Evolutionary conservation across 345 rosid genomes (phyloP).

Genomic region (Syzygium grande): DNA sequence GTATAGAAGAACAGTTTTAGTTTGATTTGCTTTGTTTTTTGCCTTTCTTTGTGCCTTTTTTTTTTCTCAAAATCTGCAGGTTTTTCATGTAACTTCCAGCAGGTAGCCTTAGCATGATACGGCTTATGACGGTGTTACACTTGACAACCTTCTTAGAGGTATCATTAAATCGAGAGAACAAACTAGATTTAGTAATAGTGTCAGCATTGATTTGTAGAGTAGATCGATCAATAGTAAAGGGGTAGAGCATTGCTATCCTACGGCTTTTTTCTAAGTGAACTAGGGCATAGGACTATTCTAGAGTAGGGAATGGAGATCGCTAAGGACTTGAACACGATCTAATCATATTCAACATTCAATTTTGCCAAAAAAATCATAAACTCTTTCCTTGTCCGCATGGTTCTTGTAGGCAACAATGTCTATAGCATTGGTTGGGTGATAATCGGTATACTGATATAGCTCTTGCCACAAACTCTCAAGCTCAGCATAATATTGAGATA

Average conservation of each 20-base stretch:
- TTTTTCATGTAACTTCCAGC: neutral
- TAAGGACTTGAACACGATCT: neutral
- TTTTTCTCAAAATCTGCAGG: neutral
- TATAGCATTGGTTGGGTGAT: neutral
- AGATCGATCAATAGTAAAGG: neutral
- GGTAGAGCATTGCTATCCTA: neutral
- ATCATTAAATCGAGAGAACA: too few relatives aligned
- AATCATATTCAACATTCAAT: neutral
- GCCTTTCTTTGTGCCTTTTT: neutral
- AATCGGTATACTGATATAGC: neutral
- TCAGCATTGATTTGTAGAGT: neutral
- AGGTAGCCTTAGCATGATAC: neutral
- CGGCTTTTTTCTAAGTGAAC: neutral
- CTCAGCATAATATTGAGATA: neutral
- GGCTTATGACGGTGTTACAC: neutral
- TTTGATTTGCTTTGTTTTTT: neutral
- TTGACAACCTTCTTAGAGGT: neutral
- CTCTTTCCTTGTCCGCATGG: neutral
- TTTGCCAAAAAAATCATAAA: neutral
- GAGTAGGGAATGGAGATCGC: neutral
- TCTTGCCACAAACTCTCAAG: neutral
- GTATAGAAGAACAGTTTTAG: neutral
- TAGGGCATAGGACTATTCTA: neutral
- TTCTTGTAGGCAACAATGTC: neutral
- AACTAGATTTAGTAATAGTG: too few relatives aligned